A percentile compares a stretch with the other conserved stretches of the same genome.
Conservation (phyloP, 2,329 filamentous ascomycete genomes). For the Elsinoe ampelina region DNA sequence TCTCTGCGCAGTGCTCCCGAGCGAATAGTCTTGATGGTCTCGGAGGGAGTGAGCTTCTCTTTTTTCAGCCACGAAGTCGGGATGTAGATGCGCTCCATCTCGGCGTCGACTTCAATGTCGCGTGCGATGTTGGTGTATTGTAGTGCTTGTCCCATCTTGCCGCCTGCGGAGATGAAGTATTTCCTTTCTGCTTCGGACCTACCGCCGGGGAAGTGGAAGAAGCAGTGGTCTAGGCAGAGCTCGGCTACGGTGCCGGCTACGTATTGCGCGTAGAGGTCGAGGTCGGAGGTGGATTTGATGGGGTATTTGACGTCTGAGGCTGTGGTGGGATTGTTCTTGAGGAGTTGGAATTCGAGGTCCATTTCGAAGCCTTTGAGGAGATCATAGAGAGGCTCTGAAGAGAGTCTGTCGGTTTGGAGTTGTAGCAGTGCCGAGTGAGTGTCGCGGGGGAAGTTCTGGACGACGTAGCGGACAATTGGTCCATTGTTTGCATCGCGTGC, state of each 20-base stretch:
- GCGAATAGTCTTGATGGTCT: slow-evolving; percentile 39
- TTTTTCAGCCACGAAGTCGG: slow-evolving; percentile 55
- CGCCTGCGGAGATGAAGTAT: slow-evolving; percentile 47
- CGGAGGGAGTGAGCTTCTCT: slow-evolving; percentile 43
- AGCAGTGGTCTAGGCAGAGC: slow-evolving; percentile 57
- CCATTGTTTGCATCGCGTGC: slow-evolving; percentile 19
- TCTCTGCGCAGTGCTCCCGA: neutral
- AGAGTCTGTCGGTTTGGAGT: slow-evolving; percentile 49
- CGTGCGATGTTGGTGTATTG: slow-evolving; percentile 71
- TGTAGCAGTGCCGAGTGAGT: slow-evolving; percentile 48
- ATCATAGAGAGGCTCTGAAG: slow-evolving; percentile 51
- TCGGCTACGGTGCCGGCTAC: slow-evolving; percentile 66
- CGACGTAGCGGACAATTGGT: slow-evolving; percentile 32
- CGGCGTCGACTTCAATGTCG: slow-evolving; percentile 60
- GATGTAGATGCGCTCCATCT: slow-evolving; percentile 58
- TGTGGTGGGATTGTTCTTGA: neutral
- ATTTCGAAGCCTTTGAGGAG: slow-evolving; percentile 60
- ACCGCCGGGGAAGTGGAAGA: slow-evolving; percentile 43
- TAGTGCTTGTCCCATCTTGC: slow-evolving; percentile 62
- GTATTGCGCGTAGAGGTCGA: slow-evolving; percentile 55
- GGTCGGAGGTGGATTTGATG: slow-evolving; percentile 49
- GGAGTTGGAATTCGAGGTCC: slow-evolving; percentile 48
- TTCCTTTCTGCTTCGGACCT: slow-evolving; percentile 26
- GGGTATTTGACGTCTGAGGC: slow-evolving; percentile 35
- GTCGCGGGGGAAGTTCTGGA: slow-evolving; percentile 43